phyloP scores from a whole-genome alignment of 192 early-diverging fungal species.

The Backusella tuberculispora region DNA sequence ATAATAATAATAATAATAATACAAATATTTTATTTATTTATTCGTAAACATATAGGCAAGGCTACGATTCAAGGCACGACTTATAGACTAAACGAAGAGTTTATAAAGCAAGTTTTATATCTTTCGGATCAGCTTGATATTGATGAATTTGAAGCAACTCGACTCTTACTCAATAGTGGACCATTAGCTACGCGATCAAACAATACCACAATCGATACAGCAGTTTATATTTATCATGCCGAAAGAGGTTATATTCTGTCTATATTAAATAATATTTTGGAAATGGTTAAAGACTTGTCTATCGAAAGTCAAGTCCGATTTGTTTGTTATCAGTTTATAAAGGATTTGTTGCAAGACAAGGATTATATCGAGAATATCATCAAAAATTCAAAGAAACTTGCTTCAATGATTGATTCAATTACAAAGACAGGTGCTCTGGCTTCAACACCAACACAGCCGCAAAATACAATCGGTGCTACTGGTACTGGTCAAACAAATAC shows the following conservation, averaged over 20 bases:
- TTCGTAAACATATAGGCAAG: constrained; percentile 39
- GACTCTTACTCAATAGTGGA: constrained; percentile 56
- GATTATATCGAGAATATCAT: background rate
- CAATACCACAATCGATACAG: constrained; percentile 57
- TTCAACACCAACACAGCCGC: background rate
- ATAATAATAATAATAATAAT: background rate
- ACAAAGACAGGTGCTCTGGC: constrained; percentile 3
- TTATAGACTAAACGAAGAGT: constrained; percentile 69
- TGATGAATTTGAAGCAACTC: constrained; percentile 76
- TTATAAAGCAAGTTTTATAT: constrained; percentile 62
- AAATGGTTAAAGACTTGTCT: constrained; percentile 14
- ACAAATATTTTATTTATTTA: background rate
- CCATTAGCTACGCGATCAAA: background rate
- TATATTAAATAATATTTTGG: constrained; percentile 41
- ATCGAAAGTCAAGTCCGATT: background rate
- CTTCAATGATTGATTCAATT: background rate
- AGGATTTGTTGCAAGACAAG: constrained; percentile 2
- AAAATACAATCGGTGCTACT: background rate
- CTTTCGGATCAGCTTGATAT: constrained; percentile 83
- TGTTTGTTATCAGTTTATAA: constrained; percentile 16
- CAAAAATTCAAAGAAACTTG: background rate
- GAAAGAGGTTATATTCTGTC: constrained; percentile 67
- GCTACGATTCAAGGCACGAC: constrained; percentile 61
- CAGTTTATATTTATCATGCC: constrained; percentile 66
- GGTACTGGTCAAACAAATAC: background rate